A percentile compares a stretch with the other conserved stretches of the same genome.
These are phyloP conservation scores for Fulvia fulva DNA, from an alignment of 2,329 filamentous ascomycete genomes.

Conservation along the genomic window DNA sequence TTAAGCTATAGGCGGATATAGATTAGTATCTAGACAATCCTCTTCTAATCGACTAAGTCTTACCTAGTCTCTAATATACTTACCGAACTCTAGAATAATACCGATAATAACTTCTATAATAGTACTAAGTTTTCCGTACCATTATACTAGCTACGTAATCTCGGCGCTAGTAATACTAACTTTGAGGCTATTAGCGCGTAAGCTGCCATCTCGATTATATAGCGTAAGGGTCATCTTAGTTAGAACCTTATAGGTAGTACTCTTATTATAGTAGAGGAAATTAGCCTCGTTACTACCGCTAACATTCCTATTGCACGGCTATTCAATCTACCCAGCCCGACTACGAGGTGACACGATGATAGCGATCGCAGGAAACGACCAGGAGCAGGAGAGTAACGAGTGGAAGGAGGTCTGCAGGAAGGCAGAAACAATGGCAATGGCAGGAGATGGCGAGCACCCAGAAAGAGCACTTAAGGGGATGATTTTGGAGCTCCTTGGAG, in stretches of 20 bases:
- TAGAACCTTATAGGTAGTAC: neutral
- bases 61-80: neutral
- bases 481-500: too few species aligned
- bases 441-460: too few species aligned
- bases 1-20: neutral
- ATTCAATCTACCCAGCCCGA: too few species aligned
- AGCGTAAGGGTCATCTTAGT: neutral
- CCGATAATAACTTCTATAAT: neutral
- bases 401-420: too few species aligned
- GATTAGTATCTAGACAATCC: neutral
- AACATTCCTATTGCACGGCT: neutral
- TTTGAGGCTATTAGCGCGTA: neutral
- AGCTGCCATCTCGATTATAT: neutral
- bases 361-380: too few species aligned
- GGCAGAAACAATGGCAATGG: too few species aligned
- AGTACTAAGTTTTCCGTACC: neutral
- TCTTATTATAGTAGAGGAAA: neutral
- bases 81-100: neutral
- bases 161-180: neutral
- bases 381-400: too few species aligned
- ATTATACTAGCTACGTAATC: neutral
- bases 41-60: neutral
- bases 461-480: too few species aligned
- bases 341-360: too few species aligned
- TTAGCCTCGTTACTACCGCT: neutral